phyloP scores from a whole-genome alignment of 495 filamentous ascomycete species.

The Cenococcum geophilum region DNA sequence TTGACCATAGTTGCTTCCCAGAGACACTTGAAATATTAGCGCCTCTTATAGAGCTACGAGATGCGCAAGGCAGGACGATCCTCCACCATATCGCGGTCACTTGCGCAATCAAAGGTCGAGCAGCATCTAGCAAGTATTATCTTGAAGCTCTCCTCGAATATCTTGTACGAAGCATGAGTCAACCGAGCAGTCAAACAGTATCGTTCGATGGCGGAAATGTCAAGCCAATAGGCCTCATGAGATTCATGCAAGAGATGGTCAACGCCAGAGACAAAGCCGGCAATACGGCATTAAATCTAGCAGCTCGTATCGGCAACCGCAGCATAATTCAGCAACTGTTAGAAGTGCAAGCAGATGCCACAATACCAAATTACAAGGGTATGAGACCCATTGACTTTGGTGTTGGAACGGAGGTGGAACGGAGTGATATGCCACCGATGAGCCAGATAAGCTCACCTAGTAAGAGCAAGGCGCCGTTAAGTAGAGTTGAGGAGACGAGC shows the following conservation, averaged over 20 bases:
- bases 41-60: constrained; percentile 82
- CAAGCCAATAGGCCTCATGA: constrained; percentile 71
- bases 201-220: constrained; percentile 26
- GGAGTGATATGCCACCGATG: constrained; percentile 24
- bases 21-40: constrained; percentile 82
- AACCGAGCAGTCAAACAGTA: constrained; percentile 15
- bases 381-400: constrained; percentile 86
- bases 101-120: constrained; percentile 84
- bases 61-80: constrained; percentile 83
- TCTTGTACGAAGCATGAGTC: constrained; percentile 59
- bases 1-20: constrained; percentile 73
- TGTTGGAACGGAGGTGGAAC: constrained; percentile 63
- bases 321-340: constrained; percentile 88
- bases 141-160: constrained; percentile 89
- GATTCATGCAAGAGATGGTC: constrained; percentile 93
- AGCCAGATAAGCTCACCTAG: constrained; percentile 36
- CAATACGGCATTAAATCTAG: constrained; percentile 91
- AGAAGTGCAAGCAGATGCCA: constrained; percentile 85
- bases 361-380: constrained; percentile 81
- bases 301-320: constrained; percentile 79
- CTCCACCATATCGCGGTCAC: constrained; percentile 94
- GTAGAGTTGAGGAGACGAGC: constrained; percentile 34
- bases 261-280: constrained; percentile 87
- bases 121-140: constrained; percentile 81
- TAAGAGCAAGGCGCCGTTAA: constrained; percentile 35